Base-by-base conservation (phyloP, 2,329 filamentous ascomycete genomes). In the Trichoderma pleuroti region DNA sequence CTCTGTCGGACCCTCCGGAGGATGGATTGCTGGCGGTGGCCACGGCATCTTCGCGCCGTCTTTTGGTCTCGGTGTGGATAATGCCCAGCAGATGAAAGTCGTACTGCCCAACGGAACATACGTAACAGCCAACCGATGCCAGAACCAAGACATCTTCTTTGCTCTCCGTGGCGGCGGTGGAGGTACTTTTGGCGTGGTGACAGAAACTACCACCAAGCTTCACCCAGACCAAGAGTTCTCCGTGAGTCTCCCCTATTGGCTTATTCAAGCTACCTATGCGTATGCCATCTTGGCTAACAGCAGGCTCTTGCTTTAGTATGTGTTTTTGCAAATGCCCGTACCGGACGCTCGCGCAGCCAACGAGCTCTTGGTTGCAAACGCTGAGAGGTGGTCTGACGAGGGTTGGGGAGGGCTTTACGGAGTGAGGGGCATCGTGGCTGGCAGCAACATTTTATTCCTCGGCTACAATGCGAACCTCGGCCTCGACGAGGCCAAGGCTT, bases 61-160 rank as follows among this genome's bases (percentile, higher is more conserved):
- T 14, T 83, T 82, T 69, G 78, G 85, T 52, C 78, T 85, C 39
- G 68, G 74, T 5, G 82, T 84, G 72, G 81, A 86, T 64, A 80
- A 72, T 26, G 73, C 61, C 9, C 36, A 73, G 14, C 72, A 74
- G 54, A 71, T 73, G 49, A 73, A 70, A 46, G 73, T 86, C n/a
- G 81, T 86, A n/a, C 81, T 82, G 3, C 78, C 83, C 0, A 80
- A 82, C 57, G 84, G 84, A 2, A 72, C 77, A 4, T 79, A 83
- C 28, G 74, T 84, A 32, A 79, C 81, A 59, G 81, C 79, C n/a
- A 81, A 81, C 68, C 74, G 79, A 30, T 80, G 76, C n/a, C 75
- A 79, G 26, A 80, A 86, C 71, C 69, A 77, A 1, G 84, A 86
- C 46, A 77, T 87, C 1, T 86, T 84, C 78, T 86, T 84, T 81